These are phyloP conservation scores for Carex cristatella DNA, from an alignment of 176 grass and related monocot species.

Conservation along the genomic window DNA sequence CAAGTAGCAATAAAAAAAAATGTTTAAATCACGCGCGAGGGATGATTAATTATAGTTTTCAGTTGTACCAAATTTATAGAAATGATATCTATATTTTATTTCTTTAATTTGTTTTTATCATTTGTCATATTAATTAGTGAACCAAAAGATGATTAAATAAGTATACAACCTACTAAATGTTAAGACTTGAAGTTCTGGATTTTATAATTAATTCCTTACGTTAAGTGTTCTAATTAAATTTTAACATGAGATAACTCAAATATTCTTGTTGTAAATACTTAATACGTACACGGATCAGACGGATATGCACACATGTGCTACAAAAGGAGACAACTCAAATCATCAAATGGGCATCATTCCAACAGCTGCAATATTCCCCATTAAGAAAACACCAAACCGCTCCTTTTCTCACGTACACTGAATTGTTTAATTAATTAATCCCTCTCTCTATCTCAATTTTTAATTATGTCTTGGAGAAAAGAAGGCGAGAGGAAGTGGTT, in stretches of 20 bases:
- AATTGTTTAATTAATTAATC: background rate
- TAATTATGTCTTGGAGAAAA: conserved; percentile 2
- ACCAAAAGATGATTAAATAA: no score
- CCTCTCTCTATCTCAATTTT: conserved; percentile 2
- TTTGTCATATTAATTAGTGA: no score
- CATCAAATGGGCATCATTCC: conserved; percentile 10
- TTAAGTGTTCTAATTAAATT: background rate
- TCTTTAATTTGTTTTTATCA: no score
- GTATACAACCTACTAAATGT: no score
- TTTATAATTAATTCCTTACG: background rate
- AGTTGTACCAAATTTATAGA: no score
- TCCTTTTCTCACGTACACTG: conserved; percentile 19
- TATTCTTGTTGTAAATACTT: background rate
- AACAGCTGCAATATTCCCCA: conserved; percentile 10
- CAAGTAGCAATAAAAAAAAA: no score
- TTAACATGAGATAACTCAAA: background rate
- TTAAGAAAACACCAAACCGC: conserved; percentile 9
- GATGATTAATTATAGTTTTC: no score
- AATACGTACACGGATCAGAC: background rate
- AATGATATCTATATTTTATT: no score
- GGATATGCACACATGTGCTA: background rate
- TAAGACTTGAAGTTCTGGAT: no score
- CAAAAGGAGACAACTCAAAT: background rate
- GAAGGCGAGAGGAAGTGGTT: conserved; percentile 19
- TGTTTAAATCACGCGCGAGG: no score